phyloP scores from a whole-genome alignment of 202 grass and related monocot species.

The Eragrostis tef region DNA sequence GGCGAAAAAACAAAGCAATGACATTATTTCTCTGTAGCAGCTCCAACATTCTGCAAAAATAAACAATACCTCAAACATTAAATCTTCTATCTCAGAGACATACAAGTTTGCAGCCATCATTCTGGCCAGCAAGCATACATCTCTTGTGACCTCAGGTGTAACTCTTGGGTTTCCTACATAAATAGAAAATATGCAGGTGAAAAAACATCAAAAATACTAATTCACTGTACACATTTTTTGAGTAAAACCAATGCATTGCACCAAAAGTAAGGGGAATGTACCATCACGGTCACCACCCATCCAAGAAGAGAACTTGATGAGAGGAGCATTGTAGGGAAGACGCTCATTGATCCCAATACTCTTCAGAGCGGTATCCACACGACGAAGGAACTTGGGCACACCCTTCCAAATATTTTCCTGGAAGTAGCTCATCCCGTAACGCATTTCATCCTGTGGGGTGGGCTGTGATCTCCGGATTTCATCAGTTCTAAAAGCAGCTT shows the following conservation, averaged over 20 bases:
- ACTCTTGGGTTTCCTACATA: slow-evolving; percentile 86
- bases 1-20: background rate
- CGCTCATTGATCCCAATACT: slow-evolving; percentile 81
- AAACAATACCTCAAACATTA: slow-evolving; percentile 86
- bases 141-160: slow-evolving; percentile 85
- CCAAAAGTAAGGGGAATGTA: slow-evolving; percentile 15
- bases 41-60: background rate
- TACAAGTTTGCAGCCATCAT: slow-evolving; percentile 92
- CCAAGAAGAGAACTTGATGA: slow-evolving; percentile 93
- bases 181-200: background rate
- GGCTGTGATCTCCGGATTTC: slow-evolving; percentile 78
- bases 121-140: slow-evolving; percentile 81
- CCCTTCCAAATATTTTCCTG: slow-evolving; percentile 96
- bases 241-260: background rate
- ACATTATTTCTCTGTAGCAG: background rate
- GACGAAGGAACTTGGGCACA: slow-evolving; percentile 84
- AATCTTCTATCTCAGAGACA: slow-evolving; percentile 70
- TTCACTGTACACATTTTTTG: background rate
- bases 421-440: slow-evolving; percentile 90
- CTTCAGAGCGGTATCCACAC: slow-evolving; percentile 81
- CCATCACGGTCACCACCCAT: slow-evolving; percentile 96
- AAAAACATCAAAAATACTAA: no score
- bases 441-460: slow-evolving; percentile 93
- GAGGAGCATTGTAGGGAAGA: slow-evolving; percentile 71
- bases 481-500: slow-evolving; percentile 88